Percentiles rank a stretch among this genome's conserved stretches.
These are phyloP conservation scores for Tolypocladium endophyticum DNA, from an alignment of 2,329 filamentous ascomycete genomes.

Conservation along the genomic window DNA sequence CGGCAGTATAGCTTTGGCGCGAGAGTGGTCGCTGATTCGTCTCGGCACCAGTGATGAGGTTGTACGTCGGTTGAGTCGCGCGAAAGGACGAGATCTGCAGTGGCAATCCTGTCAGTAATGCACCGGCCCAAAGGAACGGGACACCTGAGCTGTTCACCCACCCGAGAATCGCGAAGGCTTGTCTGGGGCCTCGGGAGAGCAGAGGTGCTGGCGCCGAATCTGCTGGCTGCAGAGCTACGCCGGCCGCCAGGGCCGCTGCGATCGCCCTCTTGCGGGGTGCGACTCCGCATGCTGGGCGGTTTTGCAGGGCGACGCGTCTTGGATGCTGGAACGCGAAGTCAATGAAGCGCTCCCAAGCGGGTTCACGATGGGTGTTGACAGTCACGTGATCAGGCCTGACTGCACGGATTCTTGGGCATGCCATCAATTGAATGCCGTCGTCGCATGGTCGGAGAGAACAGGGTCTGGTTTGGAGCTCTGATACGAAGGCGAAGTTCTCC, in stretches of 20 bases:
- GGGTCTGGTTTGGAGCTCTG: background rate
- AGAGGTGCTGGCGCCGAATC: conserved; percentile 25
- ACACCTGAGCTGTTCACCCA: conserved; percentile 18
- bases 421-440: background rate
- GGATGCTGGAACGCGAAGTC: background rate
- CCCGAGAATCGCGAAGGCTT: conserved; percentile 25
- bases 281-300: conserved; percentile 19
- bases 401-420: background rate
- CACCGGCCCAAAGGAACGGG: background rate
- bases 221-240: conserved; percentile 17
- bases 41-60: conserved; percentile 47
- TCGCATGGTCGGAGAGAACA: too few relatives aligned
- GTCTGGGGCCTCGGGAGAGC: conserved; percentile 24
- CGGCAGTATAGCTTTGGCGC: conserved; percentile 27
- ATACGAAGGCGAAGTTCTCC: too few relatives aligned
- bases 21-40: conserved; percentile 26
- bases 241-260: conserved; percentile 15
- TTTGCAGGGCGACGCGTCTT: conserved; percentile 1
- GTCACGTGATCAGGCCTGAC: background rate
- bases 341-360: background rate
- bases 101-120: background rate
- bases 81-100: conserved; percentile 34
- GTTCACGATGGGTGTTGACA: background rate
- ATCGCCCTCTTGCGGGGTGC: conserved; percentile 20
- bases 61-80: conserved; percentile 45